Evolutionary conservation across 257 asterid genomes (phyloP).

Genomic region (Penstemon barbatus): DNA sequence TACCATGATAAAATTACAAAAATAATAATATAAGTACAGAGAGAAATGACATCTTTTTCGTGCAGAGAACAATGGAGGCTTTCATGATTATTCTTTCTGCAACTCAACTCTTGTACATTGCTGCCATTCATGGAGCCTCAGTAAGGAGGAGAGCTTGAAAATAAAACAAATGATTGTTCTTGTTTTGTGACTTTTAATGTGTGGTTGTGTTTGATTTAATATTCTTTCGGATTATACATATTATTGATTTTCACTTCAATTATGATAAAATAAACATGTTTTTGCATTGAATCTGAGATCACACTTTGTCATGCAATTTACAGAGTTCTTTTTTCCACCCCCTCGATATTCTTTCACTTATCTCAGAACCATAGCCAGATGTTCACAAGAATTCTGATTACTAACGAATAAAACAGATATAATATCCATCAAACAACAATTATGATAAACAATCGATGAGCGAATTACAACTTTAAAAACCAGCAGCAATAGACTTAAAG

Average conservation of each 20-base stretch:
- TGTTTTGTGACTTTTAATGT: neutral
- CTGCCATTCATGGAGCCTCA: conserved; percentile 66
- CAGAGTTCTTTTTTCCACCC: too few species aligned
- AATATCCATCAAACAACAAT: too few species aligned
- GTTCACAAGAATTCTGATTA: too few species aligned
- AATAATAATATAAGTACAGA: too few species aligned
- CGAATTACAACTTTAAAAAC: neutral
- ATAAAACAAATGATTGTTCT: too few species aligned
- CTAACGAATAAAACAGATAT: too few species aligned
- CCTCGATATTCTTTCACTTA: too few species aligned
- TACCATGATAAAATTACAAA: too few species aligned
- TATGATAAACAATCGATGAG: too few species aligned
- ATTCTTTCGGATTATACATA: neutral
- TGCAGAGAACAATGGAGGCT: conserved; percentile 95
- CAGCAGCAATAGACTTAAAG: conserved; percentile 9
- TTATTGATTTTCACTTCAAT: conserved; percentile 6
- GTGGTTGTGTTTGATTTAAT: conserved; percentile 15
- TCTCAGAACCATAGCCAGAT: too few species aligned
- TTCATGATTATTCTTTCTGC: conserved; percentile 74
- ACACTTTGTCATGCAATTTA: too few species aligned
- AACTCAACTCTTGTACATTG: conserved; percentile 74
- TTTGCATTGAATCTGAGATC: too few species aligned
- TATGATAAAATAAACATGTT: neutral
- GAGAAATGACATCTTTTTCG: neutral
- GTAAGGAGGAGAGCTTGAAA: conserved; percentile 42